Percentiles rank a stretch among this genome's conserved stretches.
Evolutionary conservation across 495 filamentous ascomycete species (phyloP).

Genomic region (Penicillium macrosclerotiorum): DNA sequence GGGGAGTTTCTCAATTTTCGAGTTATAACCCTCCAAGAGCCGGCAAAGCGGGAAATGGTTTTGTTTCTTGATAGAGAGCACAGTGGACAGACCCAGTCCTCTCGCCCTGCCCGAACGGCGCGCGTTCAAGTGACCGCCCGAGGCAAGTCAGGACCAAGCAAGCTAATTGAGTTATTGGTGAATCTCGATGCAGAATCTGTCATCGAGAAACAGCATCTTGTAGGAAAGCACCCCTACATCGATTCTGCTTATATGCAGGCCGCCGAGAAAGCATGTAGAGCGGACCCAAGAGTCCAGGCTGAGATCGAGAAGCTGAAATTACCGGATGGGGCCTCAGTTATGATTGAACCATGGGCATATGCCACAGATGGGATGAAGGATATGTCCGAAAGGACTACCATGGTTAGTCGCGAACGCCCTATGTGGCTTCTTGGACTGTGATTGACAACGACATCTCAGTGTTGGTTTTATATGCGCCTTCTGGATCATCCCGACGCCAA

Average conservation of each 20-base stretch:
- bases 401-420: conserved; percentile 13
- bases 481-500: conserved; percentile 43
- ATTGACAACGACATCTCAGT: conserved; percentile 8
- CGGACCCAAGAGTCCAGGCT: conserved; percentile 17
- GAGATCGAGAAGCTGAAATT: conserved; percentile 26
- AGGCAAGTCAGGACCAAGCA: conserved; percentile 3
- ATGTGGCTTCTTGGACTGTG: background rate
- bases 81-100: background rate
- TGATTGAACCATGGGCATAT: conserved; percentile 40
- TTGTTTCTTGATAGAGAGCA: conserved; percentile 24
- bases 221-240: conserved; percentile 29
- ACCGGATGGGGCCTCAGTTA: conserved; percentile 27
- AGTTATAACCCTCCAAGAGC: conserved; percentile 27
- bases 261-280: conserved; percentile 27
- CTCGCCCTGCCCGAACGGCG: conserved; percentile 17
- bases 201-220: conserved; percentile 10
- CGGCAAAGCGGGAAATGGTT: conserved; percentile 25
- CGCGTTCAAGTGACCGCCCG: conserved; percentile 18
- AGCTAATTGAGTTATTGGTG: conserved; percentile 18
- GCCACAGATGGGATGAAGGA: conserved; percentile 40
- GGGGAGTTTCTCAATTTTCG: conserved; percentile 15
- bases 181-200: conserved; percentile 13
- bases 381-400: conserved; percentile 30
- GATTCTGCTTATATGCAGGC: conserved; percentile 31
- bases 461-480: conserved; percentile 33